These are phyloP conservation scores for Spathaspora girioi DNA, from an alignment of 805 yeast species.

Conservation along the genomic window DNA sequence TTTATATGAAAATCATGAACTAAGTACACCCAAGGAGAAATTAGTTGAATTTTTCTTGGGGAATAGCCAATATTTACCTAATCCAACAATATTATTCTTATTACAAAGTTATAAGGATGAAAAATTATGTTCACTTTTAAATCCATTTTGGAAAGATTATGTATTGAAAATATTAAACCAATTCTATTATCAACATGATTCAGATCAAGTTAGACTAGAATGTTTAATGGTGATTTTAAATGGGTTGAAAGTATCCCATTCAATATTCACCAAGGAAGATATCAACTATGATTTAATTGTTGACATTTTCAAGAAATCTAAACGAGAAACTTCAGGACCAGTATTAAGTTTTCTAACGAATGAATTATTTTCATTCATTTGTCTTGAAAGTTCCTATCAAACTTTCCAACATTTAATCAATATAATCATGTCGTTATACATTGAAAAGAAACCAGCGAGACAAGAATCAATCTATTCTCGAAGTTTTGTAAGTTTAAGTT, in stretches of 20 bases:
- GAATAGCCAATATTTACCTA: slow-evolving; percentile 33
- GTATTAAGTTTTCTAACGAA: slow-evolving; percentile 28
- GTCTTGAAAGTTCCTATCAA: slow-evolving; percentile 11
- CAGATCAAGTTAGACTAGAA: slow-evolving; percentile 22
- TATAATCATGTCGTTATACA: slow-evolving; percentile 5
- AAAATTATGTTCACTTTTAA: slow-evolving; percentile 51
- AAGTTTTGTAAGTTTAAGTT: slow-evolving; percentile 6
- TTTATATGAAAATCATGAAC: slow-evolving; percentile 26
- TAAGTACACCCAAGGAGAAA: slow-evolving; percentile 40
- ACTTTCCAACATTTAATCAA: slow-evolving; percentile 14
- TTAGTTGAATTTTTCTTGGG: slow-evolving; percentile 40
- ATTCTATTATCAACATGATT: slow-evolving; percentile 28
- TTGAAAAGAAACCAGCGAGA: slow-evolving; percentile 1
- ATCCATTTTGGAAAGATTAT: slow-evolving; percentile 50
- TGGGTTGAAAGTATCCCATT: slow-evolving; percentile 30
- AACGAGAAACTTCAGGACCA: slow-evolving; percentile 24
- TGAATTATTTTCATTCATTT: slow-evolving; percentile 21
- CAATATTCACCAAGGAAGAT: slow-evolving; percentile 24
- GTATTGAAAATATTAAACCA: slow-evolving; percentile 41
- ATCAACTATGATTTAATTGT: slow-evolving; percentile 29
- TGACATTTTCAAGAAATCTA: slow-evolving; percentile 26
- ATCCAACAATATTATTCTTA: slow-evolving; percentile 38
- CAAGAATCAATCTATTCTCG: slow-evolving; percentile 4
- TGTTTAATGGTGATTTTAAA: slow-evolving; percentile 32
- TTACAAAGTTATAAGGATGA: slow-evolving; percentile 46